Evolutionary conservation across 768 basidiomycete genomes (phyloP).

Genomic region (Tylopilus rubrobrunneus): DNA sequence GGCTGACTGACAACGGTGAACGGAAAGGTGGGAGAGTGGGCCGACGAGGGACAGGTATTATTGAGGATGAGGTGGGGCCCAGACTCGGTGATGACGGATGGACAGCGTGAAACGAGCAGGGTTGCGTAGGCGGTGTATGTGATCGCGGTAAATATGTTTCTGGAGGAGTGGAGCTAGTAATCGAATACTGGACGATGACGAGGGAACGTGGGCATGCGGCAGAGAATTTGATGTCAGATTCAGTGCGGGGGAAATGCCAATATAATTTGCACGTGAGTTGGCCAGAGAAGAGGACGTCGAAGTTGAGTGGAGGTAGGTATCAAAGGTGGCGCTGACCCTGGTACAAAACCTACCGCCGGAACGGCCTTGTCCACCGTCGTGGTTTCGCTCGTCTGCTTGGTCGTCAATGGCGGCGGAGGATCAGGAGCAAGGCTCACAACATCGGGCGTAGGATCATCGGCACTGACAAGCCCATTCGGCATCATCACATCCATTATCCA

Average conservation of each 20-base stretch:
- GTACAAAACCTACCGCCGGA: neutral
- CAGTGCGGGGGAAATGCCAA: conserved; percentile 11
- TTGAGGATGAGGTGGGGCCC: conserved; percentile 22
- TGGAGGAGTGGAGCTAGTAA: conserved; percentile 35
- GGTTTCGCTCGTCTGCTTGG: conserved; percentile 17
- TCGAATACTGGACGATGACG: conserved; percentile 21
- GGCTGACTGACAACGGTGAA: conserved; percentile 24
- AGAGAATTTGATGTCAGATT: neutral
- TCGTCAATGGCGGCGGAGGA: conserved; percentile 31
- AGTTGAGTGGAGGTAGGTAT: conserved; percentile 16
- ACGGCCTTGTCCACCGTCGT: conserved; percentile 1
- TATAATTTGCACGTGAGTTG: conserved; percentile 27
- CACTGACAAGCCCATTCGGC: conserved; percentile 14
- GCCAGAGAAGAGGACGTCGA: conserved; percentile 20
- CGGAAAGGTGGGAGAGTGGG: conserved; percentile 31
- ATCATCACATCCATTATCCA: conserved; percentile 24
- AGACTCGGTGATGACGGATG: conserved; percentile 24
- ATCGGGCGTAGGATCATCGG: conserved; percentile 19
- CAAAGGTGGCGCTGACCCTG: neutral
- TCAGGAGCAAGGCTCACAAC: conserved; percentile 29
- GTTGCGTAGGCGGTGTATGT: conserved; percentile 45
- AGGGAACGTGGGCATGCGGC: neutral
- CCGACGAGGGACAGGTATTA: conserved; percentile 25
- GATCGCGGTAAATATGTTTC: conserved; percentile 37
- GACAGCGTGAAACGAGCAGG: conserved; percentile 39